Evolutionary conservation across 2,329 filamentous ascomycete genomes (phyloP).

Genomic region (Trichoderma atroviride): DNA sequence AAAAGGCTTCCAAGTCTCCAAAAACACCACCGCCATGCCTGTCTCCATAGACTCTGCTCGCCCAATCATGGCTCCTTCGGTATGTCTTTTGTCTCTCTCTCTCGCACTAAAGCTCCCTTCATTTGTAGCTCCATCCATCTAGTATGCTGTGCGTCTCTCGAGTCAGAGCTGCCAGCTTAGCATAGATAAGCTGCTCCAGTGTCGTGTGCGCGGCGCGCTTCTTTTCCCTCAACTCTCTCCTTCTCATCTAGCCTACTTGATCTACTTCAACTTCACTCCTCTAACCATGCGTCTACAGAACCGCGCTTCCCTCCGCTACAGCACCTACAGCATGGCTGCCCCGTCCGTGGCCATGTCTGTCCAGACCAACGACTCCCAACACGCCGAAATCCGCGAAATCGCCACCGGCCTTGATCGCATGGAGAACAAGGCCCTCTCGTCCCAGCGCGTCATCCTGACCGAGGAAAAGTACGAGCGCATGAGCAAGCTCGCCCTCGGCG

Average conservation of each 20-base stretch:
- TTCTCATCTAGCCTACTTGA: background rate
- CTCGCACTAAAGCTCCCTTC: background rate
- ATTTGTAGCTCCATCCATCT: background rate
- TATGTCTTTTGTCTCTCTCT: constrained; percentile 45
- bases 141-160: background rate
- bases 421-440: constrained; percentile 81
- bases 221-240: background rate
- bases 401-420: constrained; percentile 81
- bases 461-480: constrained; percentile 80
- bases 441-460: constrained; percentile 72
- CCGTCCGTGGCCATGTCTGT: constrained; percentile 63
- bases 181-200: background rate
- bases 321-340: constrained; percentile 62
- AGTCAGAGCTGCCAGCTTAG: background rate
- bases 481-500: constrained; percentile 83
- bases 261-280: background rate
- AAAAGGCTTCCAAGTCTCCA: constrained; percentile 11
- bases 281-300: constrained; percentile 42
- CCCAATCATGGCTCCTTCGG: constrained; percentile 65
- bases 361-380: constrained; percentile 49
- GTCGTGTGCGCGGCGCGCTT: background rate
- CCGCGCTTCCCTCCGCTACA: constrained; percentile 59
- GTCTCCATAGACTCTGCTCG: constrained; percentile 62
- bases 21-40: constrained; percentile 48
- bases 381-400: constrained; percentile 67